Conservation (phyloP, 2,329 filamentous ascomycete genomes). For the Salinomyces thailandicus region DNA sequence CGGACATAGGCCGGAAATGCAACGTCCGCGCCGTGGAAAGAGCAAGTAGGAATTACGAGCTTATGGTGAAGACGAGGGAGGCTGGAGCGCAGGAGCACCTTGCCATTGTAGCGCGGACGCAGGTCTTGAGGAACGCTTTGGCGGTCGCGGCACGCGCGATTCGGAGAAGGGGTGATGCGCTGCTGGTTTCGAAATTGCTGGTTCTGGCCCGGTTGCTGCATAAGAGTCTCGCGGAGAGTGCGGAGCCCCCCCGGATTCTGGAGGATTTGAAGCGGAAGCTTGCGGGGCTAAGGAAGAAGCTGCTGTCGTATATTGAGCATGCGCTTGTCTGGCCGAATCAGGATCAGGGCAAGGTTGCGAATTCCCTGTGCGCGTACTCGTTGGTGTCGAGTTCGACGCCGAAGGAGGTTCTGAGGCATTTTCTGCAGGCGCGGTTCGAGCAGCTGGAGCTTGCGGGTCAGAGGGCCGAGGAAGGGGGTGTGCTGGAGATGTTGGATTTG, state of each 20-base stretch:
- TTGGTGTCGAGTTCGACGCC: slow-evolving; percentile 70
- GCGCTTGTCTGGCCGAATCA: slow-evolving; percentile 29
- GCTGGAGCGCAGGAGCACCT: slow-evolving; percentile 6
- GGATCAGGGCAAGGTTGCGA: slow-evolving; percentile 46
- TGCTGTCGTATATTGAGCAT: slow-evolving; percentile 55
- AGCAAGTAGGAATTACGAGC: slow-evolving; percentile 42
- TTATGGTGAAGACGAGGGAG: slow-evolving; percentile 8
- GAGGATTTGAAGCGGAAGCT: slow-evolving; percentile 56
- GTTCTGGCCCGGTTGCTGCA: slow-evolving; percentile 66
- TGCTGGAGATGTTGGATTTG: slow-evolving; percentile 57
- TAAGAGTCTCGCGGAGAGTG: slow-evolving; percentile 55
- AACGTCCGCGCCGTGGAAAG: slow-evolving; percentile 59
- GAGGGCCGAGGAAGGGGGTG: slow-evolving; percentile 37
- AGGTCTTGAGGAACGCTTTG: slow-evolving; percentile 47
- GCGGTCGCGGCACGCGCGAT: slow-evolving; percentile 44
- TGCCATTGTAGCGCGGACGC: slow-evolving; percentile 15
- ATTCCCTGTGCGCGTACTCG: slow-evolving; percentile 71
- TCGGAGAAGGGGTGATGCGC: slow-evolving; percentile 39
- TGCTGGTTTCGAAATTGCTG: slow-evolving; percentile 53
- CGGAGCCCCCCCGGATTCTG: slow-evolving; percentile 41
- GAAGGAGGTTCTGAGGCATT: slow-evolving; percentile 66
- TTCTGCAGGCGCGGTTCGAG: slow-evolving; percentile 61
- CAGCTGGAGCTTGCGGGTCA: slow-evolving; percentile 56
- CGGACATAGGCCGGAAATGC: slow-evolving; percentile 64
- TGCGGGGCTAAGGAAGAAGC: slow-evolving; percentile 49